Evolutionary conservation across 352 stramenopile species (phyloP).

Genomic region (Phytopythium chamaehyphon): DNA sequence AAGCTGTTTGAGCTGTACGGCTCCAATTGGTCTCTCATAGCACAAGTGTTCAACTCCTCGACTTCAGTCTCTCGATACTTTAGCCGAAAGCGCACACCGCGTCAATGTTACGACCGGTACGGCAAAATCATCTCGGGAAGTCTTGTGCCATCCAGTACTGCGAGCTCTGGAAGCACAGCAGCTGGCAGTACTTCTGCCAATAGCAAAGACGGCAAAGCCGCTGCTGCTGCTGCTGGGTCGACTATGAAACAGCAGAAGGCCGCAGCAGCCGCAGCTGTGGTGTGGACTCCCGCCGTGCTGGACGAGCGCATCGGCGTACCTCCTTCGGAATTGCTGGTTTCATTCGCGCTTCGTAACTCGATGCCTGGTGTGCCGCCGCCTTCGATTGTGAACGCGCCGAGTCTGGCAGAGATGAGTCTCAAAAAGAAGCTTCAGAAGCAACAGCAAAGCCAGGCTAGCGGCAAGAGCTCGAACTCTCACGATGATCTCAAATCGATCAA

Average conservation of each 20-base stretch:
- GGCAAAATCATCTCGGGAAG: slow-evolving; percentile 75
- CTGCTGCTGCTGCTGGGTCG: slow-evolving; percentile 5
- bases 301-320: slow-evolving; percentile 64
- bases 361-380: slow-evolving; percentile 60
- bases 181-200: not conserved
- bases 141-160: slow-evolving; percentile 12
- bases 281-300: slow-evolving; percentile 43
- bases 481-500: slow-evolving; percentile 79
- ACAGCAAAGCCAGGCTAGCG: slow-evolving; percentile 9
- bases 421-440: slow-evolving; percentile 37
- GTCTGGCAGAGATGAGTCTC: slow-evolving; percentile 48
- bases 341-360: slow-evolving; percentile 46
- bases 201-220: slow-evolving; percentile 41
- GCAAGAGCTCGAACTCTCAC: slow-evolving; percentile 13
- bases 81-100: slow-evolving; percentile 67
- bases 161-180: slow-evolving; percentile 3
- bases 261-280: slow-evolving; percentile 20
- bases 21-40: slow-evolving; percentile 85
- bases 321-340: slow-evolving; percentile 42
- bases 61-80: slow-evolving; percentile 71
- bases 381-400: slow-evolving; percentile 47
- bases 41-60: slow-evolving; percentile 76
- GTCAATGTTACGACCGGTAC: slow-evolving; percentile 86
- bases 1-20: slow-evolving; percentile 86
- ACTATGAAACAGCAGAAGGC: slow-evolving; percentile 42